Evolutionary conservation across 2,329 filamentous ascomycete species (phyloP), one percentile per base, ranked within the genome.

Genomic region (Arthrobotrys sphaeroides): DNA sequence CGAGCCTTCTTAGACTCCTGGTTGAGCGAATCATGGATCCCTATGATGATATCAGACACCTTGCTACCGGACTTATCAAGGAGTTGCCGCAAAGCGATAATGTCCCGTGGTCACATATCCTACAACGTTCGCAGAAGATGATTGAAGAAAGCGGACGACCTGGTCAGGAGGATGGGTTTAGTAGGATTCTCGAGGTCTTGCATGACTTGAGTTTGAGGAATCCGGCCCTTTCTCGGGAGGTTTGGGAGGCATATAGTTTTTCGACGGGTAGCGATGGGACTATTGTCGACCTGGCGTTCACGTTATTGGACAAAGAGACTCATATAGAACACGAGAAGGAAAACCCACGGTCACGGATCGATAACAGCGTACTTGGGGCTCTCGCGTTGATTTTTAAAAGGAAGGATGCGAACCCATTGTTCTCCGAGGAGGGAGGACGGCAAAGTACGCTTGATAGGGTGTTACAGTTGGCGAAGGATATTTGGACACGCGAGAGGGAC

Each of bases 151-250:
- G 93, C 3, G 92, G 92, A 20, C 88, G 95, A 75, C 94, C 93
- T 10, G 94, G 98, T 81, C 92, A 97, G 81, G 93, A 94, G 0
- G 94, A 99, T 82, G 94, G 94, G 7, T 90, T 95, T 53, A 94
- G 94, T 33, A 89, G 92, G 62, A 69, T 78, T 6, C 24, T 79
- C 0, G 73, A 66, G 42, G 83, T 96, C 13, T 82, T 93, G 3
- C 45, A 75, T 28, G 47, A 69, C 49, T 31, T 75, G 20, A 65
- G 64, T 20, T 42, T 64, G 24, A 64, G 65, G 24, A 40, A 75
- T 57, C 22, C 72, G 2, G 65, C 49, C 24, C 31, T 75, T 7
- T 26, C 57, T 2, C 42, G 26, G 7, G 72, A 75, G 16, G 31
- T 69, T 2, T 75, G 57, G 47, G 40, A 42, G 12, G 45, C 28